Evolutionary conservation across 768 basidiomycete species (phyloP).

Genomic region (Phlegmacium glaucopus): DNA sequence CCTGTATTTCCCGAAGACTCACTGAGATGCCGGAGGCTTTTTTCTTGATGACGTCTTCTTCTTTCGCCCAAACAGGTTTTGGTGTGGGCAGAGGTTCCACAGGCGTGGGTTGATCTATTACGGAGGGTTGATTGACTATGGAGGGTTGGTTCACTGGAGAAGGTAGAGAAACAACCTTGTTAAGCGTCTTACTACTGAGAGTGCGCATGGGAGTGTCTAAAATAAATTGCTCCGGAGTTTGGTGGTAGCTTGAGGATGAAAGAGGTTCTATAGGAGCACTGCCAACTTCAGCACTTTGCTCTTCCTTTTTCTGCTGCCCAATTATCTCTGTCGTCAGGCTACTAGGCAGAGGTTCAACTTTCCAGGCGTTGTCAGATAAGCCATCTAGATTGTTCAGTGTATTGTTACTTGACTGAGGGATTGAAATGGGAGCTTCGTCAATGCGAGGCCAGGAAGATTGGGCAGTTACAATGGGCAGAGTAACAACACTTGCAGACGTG

Average conservation of each 20-base stretch:
- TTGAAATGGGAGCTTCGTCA: not conserved
- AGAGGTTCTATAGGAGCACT: not conserved
- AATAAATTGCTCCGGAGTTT: slow-evolving; percentile 1
- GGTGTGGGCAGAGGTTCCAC: slow-evolving; percentile 20
- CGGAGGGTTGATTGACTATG: slow-evolving; percentile 11
- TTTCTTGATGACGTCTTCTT: slow-evolving; percentile 63
- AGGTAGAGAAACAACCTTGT: not conserved
- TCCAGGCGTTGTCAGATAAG: not conserved
- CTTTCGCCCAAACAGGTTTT: slow-evolving; percentile 65
- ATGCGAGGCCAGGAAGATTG: not conserved
- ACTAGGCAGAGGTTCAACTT: slow-evolving; percentile 22
- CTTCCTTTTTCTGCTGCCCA: slow-evolving; percentile 55
- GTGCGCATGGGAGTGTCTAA: not conserved
- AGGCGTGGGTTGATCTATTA: slow-evolving; percentile 32
- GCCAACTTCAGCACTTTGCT: slow-evolving; percentile 29
- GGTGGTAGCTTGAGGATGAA: not conserved
- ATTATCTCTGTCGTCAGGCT: slow-evolving; percentile 57
- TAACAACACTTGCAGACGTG: too few species aligned
- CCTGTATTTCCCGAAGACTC: slow-evolving; percentile 92
- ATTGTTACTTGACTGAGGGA: not conserved
- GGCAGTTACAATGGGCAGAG: not conserved
- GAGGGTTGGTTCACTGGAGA: not conserved
- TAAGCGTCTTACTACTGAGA: not conserved
- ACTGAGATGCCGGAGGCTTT: slow-evolving; percentile 42
- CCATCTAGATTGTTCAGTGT: not conserved